A percentile compares a stretch with the other conserved stretches of the same genome.
These are phyloP conservation scores for Echria macrotheca DNA, from an alignment of 495 filamentous ascomycete genomes.

Conservation along the genomic window DNA sequence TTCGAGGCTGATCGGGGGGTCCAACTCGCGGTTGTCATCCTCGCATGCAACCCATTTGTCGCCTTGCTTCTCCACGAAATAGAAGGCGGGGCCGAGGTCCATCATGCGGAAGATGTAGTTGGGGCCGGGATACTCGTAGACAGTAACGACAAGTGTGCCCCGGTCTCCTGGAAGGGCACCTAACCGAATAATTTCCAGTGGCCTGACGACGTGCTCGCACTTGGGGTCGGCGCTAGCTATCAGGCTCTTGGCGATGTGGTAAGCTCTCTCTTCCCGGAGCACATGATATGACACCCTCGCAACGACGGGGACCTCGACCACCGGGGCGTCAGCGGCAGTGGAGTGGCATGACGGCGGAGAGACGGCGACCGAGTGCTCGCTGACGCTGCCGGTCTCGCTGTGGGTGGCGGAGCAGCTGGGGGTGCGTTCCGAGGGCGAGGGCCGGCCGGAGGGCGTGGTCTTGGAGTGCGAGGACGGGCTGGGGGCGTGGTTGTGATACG, in stretches of 20 bases:
- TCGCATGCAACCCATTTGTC: constrained; percentile 40
- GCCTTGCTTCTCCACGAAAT: constrained; percentile 46
- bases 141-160: constrained; percentile 60
- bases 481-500: constrained; percentile 11
- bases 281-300: constrained; percentile 75
- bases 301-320: constrained; percentile 52
- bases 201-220: constrained; percentile 65
- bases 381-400: constrained; percentile 34
- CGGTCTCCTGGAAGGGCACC: constrained; percentile 58
- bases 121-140: constrained; percentile 71
- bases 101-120: constrained; percentile 67
- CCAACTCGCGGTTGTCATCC: constrained; percentile 36
- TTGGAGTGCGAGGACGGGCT: constrained; percentile 29
- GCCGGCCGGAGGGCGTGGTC: constrained; percentile 24
- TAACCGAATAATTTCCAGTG: constrained; percentile 66
- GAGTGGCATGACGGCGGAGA: constrained; percentile 22
- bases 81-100: constrained; percentile 71
- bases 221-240: constrained; percentile 66
- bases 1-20: constrained; percentile 58
- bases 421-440: constrained; percentile 31
- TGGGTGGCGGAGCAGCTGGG: constrained; percentile 19
- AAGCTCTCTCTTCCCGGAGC: constrained; percentile 76
- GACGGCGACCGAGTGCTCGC: constrained; percentile 31
- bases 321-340: constrained; percentile 25
- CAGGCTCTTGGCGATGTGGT: constrained; percentile 68